phyloP scores from a whole-genome alignment of 75 land plant species.

The Pseudotsuga menziesii region DNA sequence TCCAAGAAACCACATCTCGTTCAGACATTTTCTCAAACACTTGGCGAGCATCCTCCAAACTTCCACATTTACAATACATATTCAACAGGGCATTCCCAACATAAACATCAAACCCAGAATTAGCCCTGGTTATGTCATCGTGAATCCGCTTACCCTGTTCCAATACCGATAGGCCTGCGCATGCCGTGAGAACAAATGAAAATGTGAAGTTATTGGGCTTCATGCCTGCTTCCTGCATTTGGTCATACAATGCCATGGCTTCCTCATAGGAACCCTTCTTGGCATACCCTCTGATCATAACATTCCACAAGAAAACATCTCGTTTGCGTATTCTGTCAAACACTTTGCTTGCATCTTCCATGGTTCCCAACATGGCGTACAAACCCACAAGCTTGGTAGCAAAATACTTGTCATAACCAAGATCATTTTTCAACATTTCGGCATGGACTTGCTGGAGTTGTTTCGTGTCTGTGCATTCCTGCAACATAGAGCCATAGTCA shows the following conservation, averaged over 20 bases:
- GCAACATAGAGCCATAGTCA: not conserved
- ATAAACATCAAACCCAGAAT: conserved; percentile 18
- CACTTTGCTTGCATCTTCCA: not conserved
- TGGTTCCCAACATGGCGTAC: not conserved
- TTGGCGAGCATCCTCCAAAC: conserved; percentile 34
- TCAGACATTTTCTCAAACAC: conserved; percentile 44
- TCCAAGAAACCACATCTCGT: conserved; percentile 50
- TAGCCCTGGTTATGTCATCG: conserved; percentile 23
- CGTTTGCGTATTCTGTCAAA: conserved; percentile 11
- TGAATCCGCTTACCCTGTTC: conserved; percentile 34
- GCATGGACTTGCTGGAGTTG: conserved; percentile 9
- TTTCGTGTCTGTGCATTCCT: not conserved
- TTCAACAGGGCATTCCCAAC: conserved; percentile 41
- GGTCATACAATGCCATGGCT: conserved; percentile 23
- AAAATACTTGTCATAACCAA: not conserved
- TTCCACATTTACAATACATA: conserved; percentile 27
- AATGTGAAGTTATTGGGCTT: conserved; percentile 22
- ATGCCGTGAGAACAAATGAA: conserved; percentile 30
- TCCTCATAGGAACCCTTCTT: conserved; percentile 14
- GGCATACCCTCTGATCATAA: conserved; percentile 40
- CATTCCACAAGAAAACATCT: conserved; percentile 22
- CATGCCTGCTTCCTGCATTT: conserved; percentile 11
- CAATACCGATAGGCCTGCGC: conserved; percentile 19
- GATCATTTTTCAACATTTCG: not conserved
- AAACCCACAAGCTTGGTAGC: not conserved